Evolutionary conservation across 495 filamentous ascomycete genomes (phyloP), one percentile per base, ranked within the genome.

Genomic region (Niebla homalea): DNA sequence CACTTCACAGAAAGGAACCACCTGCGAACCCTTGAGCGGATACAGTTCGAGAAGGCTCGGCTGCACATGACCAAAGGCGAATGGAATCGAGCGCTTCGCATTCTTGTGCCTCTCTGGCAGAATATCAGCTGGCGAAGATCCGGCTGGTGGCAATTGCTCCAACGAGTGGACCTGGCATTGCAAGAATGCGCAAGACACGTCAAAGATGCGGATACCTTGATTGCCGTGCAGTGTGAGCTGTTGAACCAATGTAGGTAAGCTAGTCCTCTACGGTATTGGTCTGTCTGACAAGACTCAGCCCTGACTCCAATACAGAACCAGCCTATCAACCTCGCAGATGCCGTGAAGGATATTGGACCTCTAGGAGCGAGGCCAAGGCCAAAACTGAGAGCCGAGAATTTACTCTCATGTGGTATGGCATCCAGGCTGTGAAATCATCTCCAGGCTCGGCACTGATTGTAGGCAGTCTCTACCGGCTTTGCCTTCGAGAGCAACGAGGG

Each of bases 211-310:
- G 80, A 81, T 37, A 74, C 78, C 14, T 66, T 89, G 10, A 60
- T 95, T 23, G 74, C 77, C 35, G 81, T 90, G n/a, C 81, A 87
- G 47, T 90, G 89, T 79, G 90, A 96, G 60, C 71, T 95, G 29
- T 66, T 86, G 52, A 81, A 80, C 56, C 70, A 66, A 51, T 68
- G 84, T 89, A 62, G 63, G 83, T 65, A 8, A 2, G n/a, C 11
- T 37, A 12, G n/a, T 39, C 42, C 15, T 37, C 15, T 4, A 8
- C 25, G 21, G 38, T 22, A 21, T 18, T 43, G 5, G 37, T 44
- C 16, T 53, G n/a, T 39, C 48, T 57, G 39, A 57, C 50, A 22
- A 15, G 29, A 26, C 20, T 57, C 32, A 81, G 81, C 63, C 18
- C 88, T 89, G 58, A 70, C 69, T 46, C 68, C 71, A 48, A 77